These are phyloP conservation scores for Backusella tarrabulga DNA, from an alignment of 192 early-diverging fungal species.

Conservation along the genomic window DNA sequence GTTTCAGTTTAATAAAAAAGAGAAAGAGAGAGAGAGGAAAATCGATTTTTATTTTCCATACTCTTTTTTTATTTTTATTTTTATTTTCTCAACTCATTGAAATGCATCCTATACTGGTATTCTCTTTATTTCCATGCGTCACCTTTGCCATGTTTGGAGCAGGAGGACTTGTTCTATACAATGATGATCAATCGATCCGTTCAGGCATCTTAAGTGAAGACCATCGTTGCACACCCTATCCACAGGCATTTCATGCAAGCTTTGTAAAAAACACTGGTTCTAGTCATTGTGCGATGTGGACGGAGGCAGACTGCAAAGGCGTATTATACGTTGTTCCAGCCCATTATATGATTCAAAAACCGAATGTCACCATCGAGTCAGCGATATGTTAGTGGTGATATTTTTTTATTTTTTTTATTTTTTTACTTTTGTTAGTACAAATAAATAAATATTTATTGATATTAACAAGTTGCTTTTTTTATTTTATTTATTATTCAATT, in stretches of 20 bases:
- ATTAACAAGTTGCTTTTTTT: background rate
- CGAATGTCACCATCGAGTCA: slow-evolving; percentile 10
- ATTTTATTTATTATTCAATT: background rate
- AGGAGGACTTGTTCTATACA: slow-evolving; percentile 1
- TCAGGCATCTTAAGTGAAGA: slow-evolving; percentile 17
- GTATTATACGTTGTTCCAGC: slow-evolving; percentile 18
- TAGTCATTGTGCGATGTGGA: slow-evolving; percentile 20
- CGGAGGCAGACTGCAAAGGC: slow-evolving; percentile 14
- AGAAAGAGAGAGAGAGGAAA: background rate
- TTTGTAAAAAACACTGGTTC: slow-evolving; percentile 14
- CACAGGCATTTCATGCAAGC: slow-evolving; percentile 8
- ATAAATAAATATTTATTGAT: background rate
- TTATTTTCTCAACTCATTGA: background rate
- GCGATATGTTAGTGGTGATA: slow-evolving; percentile 17
- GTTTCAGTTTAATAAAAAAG: background rate
- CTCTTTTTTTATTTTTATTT: slow-evolving; percentile 6
- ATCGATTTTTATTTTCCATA: background rate
- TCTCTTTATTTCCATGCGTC: background rate
- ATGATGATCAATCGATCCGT: background rate
- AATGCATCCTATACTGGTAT: background rate
- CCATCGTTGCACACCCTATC: slow-evolving; percentile 15
- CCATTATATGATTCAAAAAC: slow-evolving; percentile 22
- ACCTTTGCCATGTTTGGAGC: slow-evolving; percentile 3
- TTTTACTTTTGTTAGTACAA: background rate
- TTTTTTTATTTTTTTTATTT: no score